These are phyloP conservation scores for Xylaria multiplex DNA, from an alignment of 2,329 filamentous ascomycete species.

Conservation along the genomic window DNA sequence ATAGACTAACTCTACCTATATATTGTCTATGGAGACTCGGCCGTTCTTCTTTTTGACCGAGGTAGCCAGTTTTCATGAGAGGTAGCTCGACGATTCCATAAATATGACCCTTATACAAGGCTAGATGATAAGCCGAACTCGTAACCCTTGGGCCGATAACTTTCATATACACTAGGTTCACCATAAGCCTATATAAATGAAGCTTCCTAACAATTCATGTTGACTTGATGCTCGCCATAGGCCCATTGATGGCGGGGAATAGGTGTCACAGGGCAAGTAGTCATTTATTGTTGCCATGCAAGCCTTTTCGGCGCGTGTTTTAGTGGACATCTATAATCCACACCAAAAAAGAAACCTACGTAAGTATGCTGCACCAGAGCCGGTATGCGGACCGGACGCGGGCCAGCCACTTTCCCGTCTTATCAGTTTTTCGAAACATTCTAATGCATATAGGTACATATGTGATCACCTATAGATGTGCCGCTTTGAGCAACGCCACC, in stretches of 20 bases:
- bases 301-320: not conserved
- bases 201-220: not conserved
- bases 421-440: not conserved
- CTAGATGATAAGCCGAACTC: slow-evolving; percentile 10
- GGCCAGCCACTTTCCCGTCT: not conserved
- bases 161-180: not conserved
- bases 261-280: not conserved
- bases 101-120: not conserved
- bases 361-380: not conserved
- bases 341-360: slow-evolving; percentile 2
- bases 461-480: slow-evolving; percentile 7
- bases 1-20: not conserved
- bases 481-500: slow-evolving; percentile 30
- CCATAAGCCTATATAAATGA: not conserved
- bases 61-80: not conserved
- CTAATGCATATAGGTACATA: slow-evolving; percentile 14
- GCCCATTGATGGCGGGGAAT: not conserved
- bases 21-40: not conserved
- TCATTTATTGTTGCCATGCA: not conserved
- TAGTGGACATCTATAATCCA: not conserved
- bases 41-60: not conserved
- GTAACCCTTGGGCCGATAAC: not conserved
- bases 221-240: not conserved
- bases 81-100: not conserved
- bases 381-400: not conserved